Conservation (phyloP, 768 basidiomycete species). For the Galerina sulciceps region DNA sequence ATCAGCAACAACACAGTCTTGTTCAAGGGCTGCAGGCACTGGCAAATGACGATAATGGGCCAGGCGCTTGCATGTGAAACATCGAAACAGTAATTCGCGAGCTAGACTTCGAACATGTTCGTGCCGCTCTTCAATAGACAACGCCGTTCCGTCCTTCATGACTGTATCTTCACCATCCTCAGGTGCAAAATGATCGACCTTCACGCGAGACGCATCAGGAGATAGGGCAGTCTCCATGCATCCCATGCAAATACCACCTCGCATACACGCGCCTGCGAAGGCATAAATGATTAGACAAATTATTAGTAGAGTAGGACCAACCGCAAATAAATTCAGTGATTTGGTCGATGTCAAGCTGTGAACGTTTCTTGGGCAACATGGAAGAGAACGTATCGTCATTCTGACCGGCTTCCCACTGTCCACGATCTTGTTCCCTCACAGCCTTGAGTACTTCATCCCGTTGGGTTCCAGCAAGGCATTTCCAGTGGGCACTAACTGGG, state of each 20-base stretch:
- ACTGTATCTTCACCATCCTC: constrained; percentile 29
- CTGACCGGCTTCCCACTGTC: constrained; percentile 38
- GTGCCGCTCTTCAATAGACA: neutral
- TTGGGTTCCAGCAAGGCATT: constrained; percentile 66
- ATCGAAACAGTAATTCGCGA: constrained; percentile 74
- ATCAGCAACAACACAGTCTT: constrained; percentile 37
- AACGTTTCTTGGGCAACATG: constrained; percentile 46
- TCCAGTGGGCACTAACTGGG: constrained; percentile 78
- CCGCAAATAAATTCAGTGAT: constrained; percentile 83
- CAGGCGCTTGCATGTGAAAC: constrained; percentile 80
- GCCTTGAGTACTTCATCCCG: constrained; percentile 77
- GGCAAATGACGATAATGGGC: constrained; percentile 83
- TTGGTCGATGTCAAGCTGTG: constrained; percentile 51
- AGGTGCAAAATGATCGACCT: neutral
- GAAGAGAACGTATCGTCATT: constrained; percentile 23
- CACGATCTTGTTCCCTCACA: constrained; percentile 54
- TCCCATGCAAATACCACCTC: constrained; percentile 79
- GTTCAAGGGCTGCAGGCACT: constrained; percentile 40
- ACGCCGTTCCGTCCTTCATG: constrained; percentile 35
- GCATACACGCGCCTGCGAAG: constrained; percentile 57
- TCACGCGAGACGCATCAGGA: constrained; percentile 38
- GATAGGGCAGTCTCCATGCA: constrained; percentile 64
- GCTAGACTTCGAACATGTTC: constrained; percentile 19
- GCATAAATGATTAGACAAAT: neutral
- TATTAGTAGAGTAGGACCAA: constrained; percentile 18